phyloP scores from a whole-genome alignment of 1,284 basidiomycete genomes.

The Moniliella sp. region DNA sequence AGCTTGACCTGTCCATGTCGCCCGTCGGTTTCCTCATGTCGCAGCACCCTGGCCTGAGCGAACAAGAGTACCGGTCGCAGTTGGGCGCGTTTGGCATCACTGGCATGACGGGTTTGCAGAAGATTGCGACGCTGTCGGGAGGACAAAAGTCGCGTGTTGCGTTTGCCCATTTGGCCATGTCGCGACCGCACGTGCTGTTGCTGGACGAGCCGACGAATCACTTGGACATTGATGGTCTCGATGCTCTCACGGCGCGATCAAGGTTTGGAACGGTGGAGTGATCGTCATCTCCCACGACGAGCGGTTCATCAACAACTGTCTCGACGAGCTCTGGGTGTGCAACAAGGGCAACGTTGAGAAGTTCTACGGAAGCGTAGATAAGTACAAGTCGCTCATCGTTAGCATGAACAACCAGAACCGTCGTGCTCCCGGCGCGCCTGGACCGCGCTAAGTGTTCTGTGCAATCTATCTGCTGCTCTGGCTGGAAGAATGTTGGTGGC shows the following conservation, averaged over 20 bases:
- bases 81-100: constrained; percentile 98
- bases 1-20: constrained; percentile 58
- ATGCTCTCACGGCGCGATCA: constrained; percentile 75
- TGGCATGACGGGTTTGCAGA: constrained; percentile 78
- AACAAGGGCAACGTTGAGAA: constrained; percentile 54
- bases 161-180: constrained; percentile 74
- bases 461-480: no score
- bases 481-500: no score
- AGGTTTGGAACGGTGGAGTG: constrained; percentile 77
- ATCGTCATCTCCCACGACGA: constrained; percentile 15
- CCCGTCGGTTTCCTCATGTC: constrained; percentile 81
- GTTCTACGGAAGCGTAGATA: constrained; percentile 70
- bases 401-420: no score
- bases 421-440: no score
- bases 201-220: constrained; percentile 97
- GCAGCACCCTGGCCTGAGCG: constrained; percentile 76
- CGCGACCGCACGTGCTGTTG: constrained; percentile 80
- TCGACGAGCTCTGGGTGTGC: constrained; percentile 38
- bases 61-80: constrained; percentile 84
- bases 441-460: no score
- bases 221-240: constrained; percentile 52
- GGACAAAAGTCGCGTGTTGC: constrained; percentile 94
- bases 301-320: constrained; percentile 22
- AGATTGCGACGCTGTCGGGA: constrained; percentile 42
- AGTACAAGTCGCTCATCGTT: constrained; percentile 53